Percentiles rank a stretch among this genome's conserved stretches.
phyloP scores from a whole-genome alignment of 257 asterid genomes.

The Eucommia ulmoides region DNA sequence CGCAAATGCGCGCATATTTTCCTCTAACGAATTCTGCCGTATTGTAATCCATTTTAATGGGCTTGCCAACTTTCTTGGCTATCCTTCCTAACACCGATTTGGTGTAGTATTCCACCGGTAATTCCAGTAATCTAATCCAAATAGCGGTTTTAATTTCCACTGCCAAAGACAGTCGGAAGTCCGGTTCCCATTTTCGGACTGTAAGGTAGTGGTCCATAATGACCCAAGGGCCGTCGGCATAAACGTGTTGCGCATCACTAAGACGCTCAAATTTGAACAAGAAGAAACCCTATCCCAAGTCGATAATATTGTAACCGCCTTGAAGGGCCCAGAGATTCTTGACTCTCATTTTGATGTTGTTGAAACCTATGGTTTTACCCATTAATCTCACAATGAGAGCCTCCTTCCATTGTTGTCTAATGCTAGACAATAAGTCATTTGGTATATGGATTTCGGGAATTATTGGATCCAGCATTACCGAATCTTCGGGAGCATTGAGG shows the following conservation, averaged over 20 bases:
- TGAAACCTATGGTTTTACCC: not conserved
- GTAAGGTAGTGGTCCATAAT: not conserved
- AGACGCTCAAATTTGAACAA: not conserved
- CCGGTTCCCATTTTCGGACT: not conserved
- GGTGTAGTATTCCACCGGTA: too few species aligned
- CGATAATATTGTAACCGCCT: not conserved
- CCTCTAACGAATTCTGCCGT: too few species aligned
- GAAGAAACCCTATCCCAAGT: not conserved
- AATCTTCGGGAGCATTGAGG: too few species aligned
- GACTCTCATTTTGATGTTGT: not conserved
- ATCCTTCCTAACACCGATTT: too few species aligned
- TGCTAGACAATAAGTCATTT: too few species aligned
- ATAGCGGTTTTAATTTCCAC: not conserved
- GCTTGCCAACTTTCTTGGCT: too few species aligned
- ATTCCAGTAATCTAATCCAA: not conserved
- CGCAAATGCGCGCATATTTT: too few species aligned
- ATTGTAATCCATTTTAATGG: too few species aligned
- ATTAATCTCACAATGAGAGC: not conserved
- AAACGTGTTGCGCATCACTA: not conserved
- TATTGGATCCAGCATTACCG: too few species aligned
- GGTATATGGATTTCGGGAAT: too few species aligned
- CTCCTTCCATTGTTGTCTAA: too few species aligned
- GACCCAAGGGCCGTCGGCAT: not conserved
- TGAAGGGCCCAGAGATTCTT: not conserved
- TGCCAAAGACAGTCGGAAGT: not conserved